Evolutionary conservation across 176 grass and related monocot genomes (phyloP), one percentile per base, ranked within the genome.

Genomic region (Alopecurus myosuroides): DNA sequence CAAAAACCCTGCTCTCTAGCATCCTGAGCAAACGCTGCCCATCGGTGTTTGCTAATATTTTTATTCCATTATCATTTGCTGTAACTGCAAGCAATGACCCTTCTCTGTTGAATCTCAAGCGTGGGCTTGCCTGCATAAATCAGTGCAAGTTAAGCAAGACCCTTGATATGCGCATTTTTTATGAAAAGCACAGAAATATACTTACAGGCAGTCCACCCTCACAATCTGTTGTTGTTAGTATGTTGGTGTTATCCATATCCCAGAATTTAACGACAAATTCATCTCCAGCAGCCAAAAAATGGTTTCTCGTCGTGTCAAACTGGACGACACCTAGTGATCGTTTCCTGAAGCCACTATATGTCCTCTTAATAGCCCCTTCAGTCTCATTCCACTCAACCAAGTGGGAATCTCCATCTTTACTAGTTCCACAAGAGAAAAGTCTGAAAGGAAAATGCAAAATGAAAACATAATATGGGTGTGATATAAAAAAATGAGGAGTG

Each of bases 311-410:
- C 60, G 97, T 99, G 81, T 99, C 97, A 86, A 97, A 99, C 77
- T 99, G 97, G 40, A 99, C 94, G 20, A 97, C 94, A 81, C 91
- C 97, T 14, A 88, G 74, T 33, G 97, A 96, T 5, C 94, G 88
- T 78, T 99, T 99, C 78, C 97, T 85, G 60, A 99, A 99, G 42
- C 97, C 97, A 82, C 80, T 89, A 68, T 97, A 99, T 42, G 94
- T 94, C 83, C 97, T 94, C 45, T 97, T 99, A 81, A 96, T 94
- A 63, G 94, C 91, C 35, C 97, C 97, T 84, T 99, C 97, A 62
- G 91, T 90, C 87, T 99, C 97, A 63, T 99, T 99, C 97, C 97
- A 99, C 86, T 99, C 97, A 75, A 99, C 97, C 58, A 99, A 88
- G 89, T 97, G 94, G 11, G 94, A 99, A 41, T 99, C 94, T 26